Percentiles rank a stretch among this genome's conserved stretches.
These are phyloP conservation scores for Candida vartiovaarae DNA, from an alignment of 805 yeast species.

Conservation along the genomic window DNA sequence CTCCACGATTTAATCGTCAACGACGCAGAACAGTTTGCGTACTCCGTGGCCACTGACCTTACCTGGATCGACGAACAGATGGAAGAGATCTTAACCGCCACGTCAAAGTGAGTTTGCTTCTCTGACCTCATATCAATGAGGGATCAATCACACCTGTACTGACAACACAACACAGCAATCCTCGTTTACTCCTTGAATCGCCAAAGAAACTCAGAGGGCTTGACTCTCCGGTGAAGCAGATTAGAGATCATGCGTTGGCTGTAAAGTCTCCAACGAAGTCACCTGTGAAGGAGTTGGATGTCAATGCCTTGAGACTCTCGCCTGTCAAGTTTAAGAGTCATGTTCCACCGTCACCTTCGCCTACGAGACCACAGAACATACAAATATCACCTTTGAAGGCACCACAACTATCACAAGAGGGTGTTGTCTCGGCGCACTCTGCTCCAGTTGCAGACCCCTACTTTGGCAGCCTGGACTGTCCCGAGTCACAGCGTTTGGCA, in stretches of 20 bases:
- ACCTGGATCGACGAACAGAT: constrained; percentile 37
- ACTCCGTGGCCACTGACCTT: constrained; percentile 31
- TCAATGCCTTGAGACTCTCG: constrained; percentile 14
- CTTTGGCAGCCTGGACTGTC: neutral
- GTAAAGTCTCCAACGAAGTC: constrained; percentile 18
- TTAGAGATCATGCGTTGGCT: constrained; percentile 17
- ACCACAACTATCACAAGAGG: neutral
- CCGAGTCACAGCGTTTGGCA: neutral
- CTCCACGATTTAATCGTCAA: constrained; percentile 31
- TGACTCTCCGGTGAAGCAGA: constrained; percentile 22
- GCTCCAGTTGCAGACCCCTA: neutral
- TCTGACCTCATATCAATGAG: neutral
- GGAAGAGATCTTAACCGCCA: constrained; percentile 25
- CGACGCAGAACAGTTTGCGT: constrained; percentile 33
- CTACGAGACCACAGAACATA: neutral
- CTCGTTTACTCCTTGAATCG: constrained; percentile 21
- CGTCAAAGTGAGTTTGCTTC: constrained; percentile 18
- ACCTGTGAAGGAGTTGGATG: constrained; percentile 16
- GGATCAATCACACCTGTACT: constrained; percentile 1
- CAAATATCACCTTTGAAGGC: neutral
- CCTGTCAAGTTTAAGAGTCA: constrained; percentile 15
- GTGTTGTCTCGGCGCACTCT: neutral
- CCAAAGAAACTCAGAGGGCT: constrained; percentile 21
- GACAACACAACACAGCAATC: constrained; percentile 17
- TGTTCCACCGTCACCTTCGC: constrained; percentile 3